Conservation (phyloP, 164 flowering plant genomes). For the Berberis vulgaris region DNA sequence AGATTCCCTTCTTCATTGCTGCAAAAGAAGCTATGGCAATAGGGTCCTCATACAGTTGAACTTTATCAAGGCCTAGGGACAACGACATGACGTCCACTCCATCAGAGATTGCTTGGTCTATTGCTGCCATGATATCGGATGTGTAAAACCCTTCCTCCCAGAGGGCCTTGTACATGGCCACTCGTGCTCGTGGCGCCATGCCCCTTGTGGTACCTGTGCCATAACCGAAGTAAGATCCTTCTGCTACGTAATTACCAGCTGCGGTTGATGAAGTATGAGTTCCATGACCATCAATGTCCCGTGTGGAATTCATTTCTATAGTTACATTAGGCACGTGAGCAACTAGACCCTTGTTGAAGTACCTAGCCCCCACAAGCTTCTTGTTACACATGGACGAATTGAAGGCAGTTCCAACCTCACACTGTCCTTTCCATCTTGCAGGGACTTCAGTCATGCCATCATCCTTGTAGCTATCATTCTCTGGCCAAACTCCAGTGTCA, state of each 20-base stretch:
- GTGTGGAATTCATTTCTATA: slow-evolving; percentile 43
- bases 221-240: slow-evolving; percentile 51
- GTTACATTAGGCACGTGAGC: slow-evolving; percentile 30
- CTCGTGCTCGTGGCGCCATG: slow-evolving; percentile 50
- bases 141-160: slow-evolving; percentile 32
- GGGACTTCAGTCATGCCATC: slow-evolving; percentile 44
- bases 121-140: slow-evolving; percentile 56
- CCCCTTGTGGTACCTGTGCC: slow-evolving; percentile 53
- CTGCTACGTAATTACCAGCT: slow-evolving; percentile 40
- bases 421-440: slow-evolving; percentile 56
- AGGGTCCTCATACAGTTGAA: slow-evolving; percentile 43
- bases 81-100: slow-evolving; percentile 60
- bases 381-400: slow-evolving; percentile 55
- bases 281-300: slow-evolving; percentile 70
- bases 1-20: slow-evolving; percentile 48
- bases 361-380: slow-evolving; percentile 70
- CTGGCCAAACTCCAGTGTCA: slow-evolving; percentile 82
- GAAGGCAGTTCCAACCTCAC: slow-evolving; percentile 41
- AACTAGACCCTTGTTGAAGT: slow-evolving; percentile 47
- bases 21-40: slow-evolving; percentile 62
- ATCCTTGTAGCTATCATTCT: slow-evolving; percentile 59
- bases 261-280: slow-evolving; percentile 70
- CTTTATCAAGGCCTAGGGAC: slow-evolving; percentile 39
- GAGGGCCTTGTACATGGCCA: slow-evolving; percentile 65
- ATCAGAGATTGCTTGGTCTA: slow-evolving; percentile 53